Evolutionary conservation across 1,284 basidiomycete species (phyloP).

Genomic region (Trichosporon sp.): DNA sequence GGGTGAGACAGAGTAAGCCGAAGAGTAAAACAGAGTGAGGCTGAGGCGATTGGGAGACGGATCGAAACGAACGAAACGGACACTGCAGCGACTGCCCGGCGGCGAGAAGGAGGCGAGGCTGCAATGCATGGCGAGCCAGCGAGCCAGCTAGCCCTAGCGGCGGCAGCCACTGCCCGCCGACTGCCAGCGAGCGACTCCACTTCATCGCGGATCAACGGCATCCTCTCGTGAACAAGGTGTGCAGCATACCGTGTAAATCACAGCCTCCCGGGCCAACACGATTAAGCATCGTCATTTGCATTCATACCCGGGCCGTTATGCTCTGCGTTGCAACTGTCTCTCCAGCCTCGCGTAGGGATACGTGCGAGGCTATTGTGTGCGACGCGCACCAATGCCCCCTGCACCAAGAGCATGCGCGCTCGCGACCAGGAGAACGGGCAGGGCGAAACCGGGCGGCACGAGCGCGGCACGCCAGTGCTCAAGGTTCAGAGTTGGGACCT

Average conservation of each 20-base stretch:
- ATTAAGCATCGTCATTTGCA: background rate
- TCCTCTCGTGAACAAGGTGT: background rate
- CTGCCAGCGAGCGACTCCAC: background rate
- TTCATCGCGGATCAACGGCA: background rate
- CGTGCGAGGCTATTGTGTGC: background rate
- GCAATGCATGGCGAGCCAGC: background rate
- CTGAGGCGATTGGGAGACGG: background rate
- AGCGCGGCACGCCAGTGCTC: background rate
- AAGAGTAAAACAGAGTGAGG: background rate
- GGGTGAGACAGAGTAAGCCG: background rate
- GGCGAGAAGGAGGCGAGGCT: background rate
- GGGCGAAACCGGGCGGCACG: background rate
- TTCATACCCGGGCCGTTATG: background rate
- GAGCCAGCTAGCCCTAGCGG: background rate
- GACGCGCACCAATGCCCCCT: background rate
- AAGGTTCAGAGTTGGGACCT: background rate
- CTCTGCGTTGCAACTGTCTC: background rate
- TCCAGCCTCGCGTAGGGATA: background rate
- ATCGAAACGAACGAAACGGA: background rate
- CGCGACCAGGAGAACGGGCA: background rate
- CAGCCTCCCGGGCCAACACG: background rate
- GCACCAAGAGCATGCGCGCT: background rate
- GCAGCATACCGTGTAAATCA: background rate
- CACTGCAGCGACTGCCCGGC: too few relatives aligned
- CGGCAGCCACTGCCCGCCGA: background rate